A percentile compares a stretch with the other conserved stretches of the same genome.
phyloP scores from a whole-genome alignment of 768 basidiomycete species.

The Hygrocybe punicea region DNA sequence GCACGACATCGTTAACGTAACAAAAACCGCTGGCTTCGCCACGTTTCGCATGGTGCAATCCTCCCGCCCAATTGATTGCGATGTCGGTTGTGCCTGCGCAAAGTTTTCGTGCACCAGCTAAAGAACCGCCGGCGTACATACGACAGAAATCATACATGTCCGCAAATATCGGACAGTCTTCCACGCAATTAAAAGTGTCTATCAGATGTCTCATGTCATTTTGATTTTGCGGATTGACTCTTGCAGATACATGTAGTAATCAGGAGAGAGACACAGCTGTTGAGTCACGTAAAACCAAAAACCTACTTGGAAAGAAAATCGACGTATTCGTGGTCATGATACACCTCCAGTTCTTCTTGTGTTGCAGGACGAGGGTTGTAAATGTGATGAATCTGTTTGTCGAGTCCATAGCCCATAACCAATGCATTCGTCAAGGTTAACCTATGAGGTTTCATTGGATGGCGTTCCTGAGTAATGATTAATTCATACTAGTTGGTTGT shows the following conservation, averaged over 20 bases:
- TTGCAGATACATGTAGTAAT: no score
- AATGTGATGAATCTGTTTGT: constrained; percentile 91
- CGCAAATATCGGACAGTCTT: constrained; percentile 95
- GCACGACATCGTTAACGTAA: constrained; percentile 95
- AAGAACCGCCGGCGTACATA: constrained; percentile 89
- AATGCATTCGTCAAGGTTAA: constrained; percentile 94
- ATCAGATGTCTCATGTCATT: constrained; percentile 72
- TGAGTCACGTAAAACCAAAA: neutral
- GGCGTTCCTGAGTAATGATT: constrained; percentile 65
- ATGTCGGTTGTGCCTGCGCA: constrained; percentile 87
- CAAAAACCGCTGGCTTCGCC: constrained; percentile 98
- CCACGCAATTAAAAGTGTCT: constrained; percentile 88
- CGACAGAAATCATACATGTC: constrained; percentile 94
- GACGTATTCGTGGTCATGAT: constrained; percentile 94
- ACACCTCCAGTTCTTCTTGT: constrained; percentile 80
- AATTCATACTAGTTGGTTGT: neutral
- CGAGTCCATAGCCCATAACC: constrained; percentile 92
- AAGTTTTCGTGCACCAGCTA: constrained; percentile 88
- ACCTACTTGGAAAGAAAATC: constrained; percentile 88
- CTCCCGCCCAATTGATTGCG: constrained; percentile 98
- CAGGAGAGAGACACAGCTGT: neutral
- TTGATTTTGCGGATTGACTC: constrained; percentile 76
- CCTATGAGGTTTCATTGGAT: constrained; percentile 98
- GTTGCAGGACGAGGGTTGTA: constrained; percentile 88
- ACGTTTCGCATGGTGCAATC: constrained; percentile 96